A percentile compares a stretch with the other conserved stretches of the same genome.
These are phyloP conservation scores for Arthroderma uncinatum DNA, from an alignment of 2,329 filamentous ascomycete species.

Conservation along the genomic window DNA sequence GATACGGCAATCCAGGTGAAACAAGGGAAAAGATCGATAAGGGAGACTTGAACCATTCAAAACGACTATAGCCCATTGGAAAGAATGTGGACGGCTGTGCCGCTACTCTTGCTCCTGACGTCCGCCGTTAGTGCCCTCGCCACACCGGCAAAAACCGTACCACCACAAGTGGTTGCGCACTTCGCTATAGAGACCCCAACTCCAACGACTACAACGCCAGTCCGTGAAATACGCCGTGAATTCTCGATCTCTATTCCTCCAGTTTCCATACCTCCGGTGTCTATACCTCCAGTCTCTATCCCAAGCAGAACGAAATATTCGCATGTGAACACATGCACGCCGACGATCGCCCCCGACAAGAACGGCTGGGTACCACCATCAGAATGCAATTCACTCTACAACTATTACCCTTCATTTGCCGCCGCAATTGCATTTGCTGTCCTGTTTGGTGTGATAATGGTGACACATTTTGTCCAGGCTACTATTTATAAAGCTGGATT, in stretches of 20 bases:
- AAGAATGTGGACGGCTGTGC: not conserved
- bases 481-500: conserved; percentile 13
- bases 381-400: conserved; percentile 28
- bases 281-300: conserved; percentile 6
- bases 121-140: not conserved
- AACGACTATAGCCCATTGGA: too few relatives aligned
- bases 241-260: too few relatives aligned
- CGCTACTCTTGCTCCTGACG: not conserved
- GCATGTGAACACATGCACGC: conserved; percentile 12
- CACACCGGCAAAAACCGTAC: not conserved
- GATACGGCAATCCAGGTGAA: not conserved
- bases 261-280: too few relatives aligned
- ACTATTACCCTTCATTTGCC: conserved; percentile 14
- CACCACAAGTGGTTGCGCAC: not conserved
- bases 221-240: not conserved
- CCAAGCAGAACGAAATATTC: conserved; percentile 4
- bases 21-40: not conserved
- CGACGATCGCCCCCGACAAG: conserved; percentile 17
- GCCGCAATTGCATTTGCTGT: conserved; percentile 13
- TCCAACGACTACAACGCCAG: not conserved
- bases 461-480: conserved; percentile 13
- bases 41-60: too few relatives aligned
- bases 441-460: conserved; percentile 8
- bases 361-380: conserved; percentile 18
- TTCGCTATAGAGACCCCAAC: not conserved